phyloP scores from a whole-genome alignment of 805 yeast species.

The Candida khao-thaluensis region DNA sequence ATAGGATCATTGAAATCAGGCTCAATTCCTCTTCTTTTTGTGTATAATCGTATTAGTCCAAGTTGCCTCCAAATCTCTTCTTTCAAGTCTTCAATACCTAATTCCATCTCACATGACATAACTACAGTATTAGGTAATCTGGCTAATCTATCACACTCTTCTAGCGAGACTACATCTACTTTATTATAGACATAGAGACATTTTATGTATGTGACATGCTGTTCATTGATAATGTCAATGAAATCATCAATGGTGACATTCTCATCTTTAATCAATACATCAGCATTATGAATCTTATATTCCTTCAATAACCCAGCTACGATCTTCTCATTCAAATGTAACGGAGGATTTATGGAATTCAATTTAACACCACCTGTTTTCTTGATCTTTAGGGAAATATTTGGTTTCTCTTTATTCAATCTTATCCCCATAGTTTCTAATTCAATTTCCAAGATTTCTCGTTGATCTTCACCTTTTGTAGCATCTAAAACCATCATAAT shows the following conservation, averaged over 20 bases:
- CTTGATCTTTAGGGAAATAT: constrained; percentile 72
- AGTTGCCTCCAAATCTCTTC: constrained; percentile 93
- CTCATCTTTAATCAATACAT: constrained; percentile 85
- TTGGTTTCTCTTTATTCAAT: constrained; percentile 77
- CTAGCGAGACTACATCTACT: constrained; percentile 91
- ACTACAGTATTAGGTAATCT: constrained; percentile 91
- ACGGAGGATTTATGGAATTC: constrained; percentile 78
- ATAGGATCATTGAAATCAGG: constrained; percentile 88
- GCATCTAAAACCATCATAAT: constrained; percentile 94
- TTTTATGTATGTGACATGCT: constrained; percentile 82
- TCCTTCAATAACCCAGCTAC: constrained; percentile 77
- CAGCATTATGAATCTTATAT: constrained; percentile 89
- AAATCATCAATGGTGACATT: constrained; percentile 86
- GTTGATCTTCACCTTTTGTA: constrained; percentile 87
- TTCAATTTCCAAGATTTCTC: constrained; percentile 82
- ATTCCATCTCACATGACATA: constrained; percentile 84
- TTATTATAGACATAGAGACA: constrained; percentile 94
- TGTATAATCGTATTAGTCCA: constrained; percentile 74
- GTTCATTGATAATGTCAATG: constrained; percentile 86
- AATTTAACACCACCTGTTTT: constrained; percentile 91
- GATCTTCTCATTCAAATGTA: constrained; percentile 75
- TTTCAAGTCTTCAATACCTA: constrained; percentile 83
- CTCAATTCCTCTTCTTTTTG: constrained; percentile 78
- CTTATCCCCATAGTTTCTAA: constrained; percentile 93
- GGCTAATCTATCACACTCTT: constrained; percentile 90